These are phyloP conservation scores for Boletus sensibilis DNA, from an alignment of 768 basidiomycete species.

Conservation along the genomic window DNA sequence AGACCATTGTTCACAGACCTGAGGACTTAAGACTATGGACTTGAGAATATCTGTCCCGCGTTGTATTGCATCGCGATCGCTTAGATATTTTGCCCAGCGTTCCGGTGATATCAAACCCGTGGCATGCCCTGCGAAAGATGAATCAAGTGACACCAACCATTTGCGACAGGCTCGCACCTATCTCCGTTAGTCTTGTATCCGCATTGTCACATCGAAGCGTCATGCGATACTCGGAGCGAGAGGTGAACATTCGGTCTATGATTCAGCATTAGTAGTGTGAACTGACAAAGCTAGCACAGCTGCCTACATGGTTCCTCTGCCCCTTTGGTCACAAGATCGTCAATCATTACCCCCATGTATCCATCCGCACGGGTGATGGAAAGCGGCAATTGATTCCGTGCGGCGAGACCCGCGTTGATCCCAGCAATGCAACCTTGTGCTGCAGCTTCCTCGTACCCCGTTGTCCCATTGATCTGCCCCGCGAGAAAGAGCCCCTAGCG, in stretches of 20 bases:
- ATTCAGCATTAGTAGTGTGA: conserved; percentile 1
- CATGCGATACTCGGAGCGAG: conserved; percentile 88
- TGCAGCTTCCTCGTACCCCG: conserved; percentile 93
- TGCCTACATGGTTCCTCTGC: conserved; percentile 83
- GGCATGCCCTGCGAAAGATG: conserved; percentile 32
- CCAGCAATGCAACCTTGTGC: conserved; percentile 89
- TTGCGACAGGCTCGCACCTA: conserved; percentile 43
- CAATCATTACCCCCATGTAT: conserved; percentile 88
- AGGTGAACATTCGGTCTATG: conserved; percentile 91
- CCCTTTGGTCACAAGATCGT: conserved; percentile 85
- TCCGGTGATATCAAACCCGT: conserved; percentile 43
- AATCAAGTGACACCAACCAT: not conserved
- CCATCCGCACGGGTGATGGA: conserved; percentile 80
- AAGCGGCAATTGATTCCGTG: conserved; percentile 54
- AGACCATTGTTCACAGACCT: conserved; percentile 26
- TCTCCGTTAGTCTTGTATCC: conserved; percentile 75
- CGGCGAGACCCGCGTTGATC: conserved; percentile 79
- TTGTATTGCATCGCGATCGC: conserved; percentile 35
- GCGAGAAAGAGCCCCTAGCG: conserved; percentile 78
- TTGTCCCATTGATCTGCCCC: conserved; percentile 91
- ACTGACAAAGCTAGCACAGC: not conserved
- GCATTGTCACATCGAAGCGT: conserved; percentile 87
- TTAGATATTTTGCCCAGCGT: conserved; percentile 43
- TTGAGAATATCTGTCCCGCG: conserved; percentile 37
- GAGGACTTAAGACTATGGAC: conserved; percentile 39